These are phyloP conservation scores for Talaromyces adpressus DNA, from an alignment of 495 filamentous ascomycete species.

Conservation along the genomic window DNA sequence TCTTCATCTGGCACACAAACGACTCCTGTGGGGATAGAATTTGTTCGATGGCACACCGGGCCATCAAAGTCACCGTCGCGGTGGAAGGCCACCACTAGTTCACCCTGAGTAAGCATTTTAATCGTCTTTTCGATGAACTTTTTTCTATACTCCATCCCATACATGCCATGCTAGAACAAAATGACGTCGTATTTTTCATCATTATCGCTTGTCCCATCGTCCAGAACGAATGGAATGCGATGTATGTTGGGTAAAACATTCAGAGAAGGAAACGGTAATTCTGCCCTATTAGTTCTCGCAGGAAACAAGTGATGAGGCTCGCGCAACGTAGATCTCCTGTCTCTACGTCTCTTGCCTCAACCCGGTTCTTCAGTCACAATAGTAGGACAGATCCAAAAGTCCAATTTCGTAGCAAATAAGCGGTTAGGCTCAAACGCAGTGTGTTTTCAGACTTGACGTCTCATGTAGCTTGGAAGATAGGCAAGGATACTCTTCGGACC, in stretches of 20 bases:
- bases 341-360: conserved; percentile 24
- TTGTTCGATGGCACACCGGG: conserved; percentile 45
- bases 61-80: conserved; percentile 39
- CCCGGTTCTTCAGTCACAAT: too few species aligned
- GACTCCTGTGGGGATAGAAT: conserved; percentile 43
- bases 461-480: conserved; percentile 37
- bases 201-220: conserved; percentile 18
- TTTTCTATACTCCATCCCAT: conserved; percentile 48
- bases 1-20: conserved; percentile 41
- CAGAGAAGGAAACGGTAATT: conserved; percentile 43
- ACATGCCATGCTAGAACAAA: conserved; percentile 60
- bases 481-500: conserved; percentile 51
- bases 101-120: conserved; percentile 42
- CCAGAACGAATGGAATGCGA: conserved; percentile 36
- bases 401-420: conserved; percentile 39
- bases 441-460: conserved; percentile 43
- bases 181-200: conserved; percentile 47
- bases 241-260: conserved; percentile 34
- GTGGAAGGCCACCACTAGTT: conserved; percentile 51
- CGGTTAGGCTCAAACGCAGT: conserved; percentile 51
- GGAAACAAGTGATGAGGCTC: conserved; percentile 49
- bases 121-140: conserved; percentile 42
- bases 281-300: conserved; percentile 12
- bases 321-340: conserved; percentile 46
- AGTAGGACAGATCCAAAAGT: conserved; percentile 32